Evolutionary conservation across 495 filamentous ascomycete species (phyloP), one percentile per base, ranked within the genome.

Genomic region (Penicillium nucicola): DNA sequence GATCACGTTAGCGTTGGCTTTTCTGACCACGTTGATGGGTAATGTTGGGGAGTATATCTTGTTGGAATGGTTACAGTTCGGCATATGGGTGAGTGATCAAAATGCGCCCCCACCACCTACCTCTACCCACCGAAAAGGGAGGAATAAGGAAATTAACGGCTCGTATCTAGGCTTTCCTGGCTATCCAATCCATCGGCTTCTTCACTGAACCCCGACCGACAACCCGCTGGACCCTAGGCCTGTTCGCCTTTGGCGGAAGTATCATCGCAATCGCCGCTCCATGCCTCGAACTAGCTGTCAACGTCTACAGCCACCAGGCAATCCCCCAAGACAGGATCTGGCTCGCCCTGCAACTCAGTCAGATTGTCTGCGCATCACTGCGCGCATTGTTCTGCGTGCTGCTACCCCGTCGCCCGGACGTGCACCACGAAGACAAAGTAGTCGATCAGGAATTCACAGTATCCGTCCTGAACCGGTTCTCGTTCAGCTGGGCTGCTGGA

Each of bases 321-420:
- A 15, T 63, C 0, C 25, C 46, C 7, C 39, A 50, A 2, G 49
- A 49, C 10, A n/a, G 34, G 11, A 12, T 51, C 12, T 66, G 52
- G 40, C 42, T 50, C 1, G 53, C 39, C 3, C 42, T 75, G 4
- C 23, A 65, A 5, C 17, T 52, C n/a, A 55, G 45, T 0, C 63
- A 69, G 14, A 35, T 60, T 14, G 54, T 51, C 11, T 57, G 60
- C 25, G 68, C 62, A 2, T 22, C 61, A 7, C 41, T 71, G 1
- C 71, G 63, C 5, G 70, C 58, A 19, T 5, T 71, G 1, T 55
- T 56, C 38, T 71, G 53, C 44, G 39, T 69, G 5, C 53, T 71
- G 14, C 60, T 91, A 11, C 88, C 86, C 8, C 78, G 89, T 32
- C 76, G 88, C 14, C 88, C 89, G 8, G 75, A 84, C 41, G 81